phyloP scores from a whole-genome alignment of 108 stramenopile genomes.

The Stephanodiscus triporus region DNA sequence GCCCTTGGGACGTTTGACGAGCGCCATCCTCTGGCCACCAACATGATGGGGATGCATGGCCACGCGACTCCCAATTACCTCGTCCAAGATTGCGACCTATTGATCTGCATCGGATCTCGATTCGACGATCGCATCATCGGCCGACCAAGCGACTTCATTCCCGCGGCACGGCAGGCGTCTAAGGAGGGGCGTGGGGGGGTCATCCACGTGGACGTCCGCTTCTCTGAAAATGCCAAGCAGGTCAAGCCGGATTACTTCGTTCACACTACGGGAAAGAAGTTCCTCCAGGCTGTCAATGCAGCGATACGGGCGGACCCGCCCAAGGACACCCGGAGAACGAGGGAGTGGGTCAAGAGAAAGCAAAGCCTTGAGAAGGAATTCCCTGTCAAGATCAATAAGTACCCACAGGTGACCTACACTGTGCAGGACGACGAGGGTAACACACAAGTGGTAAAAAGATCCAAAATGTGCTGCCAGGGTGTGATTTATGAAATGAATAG shows the following conservation, averaged over 20 bases:
- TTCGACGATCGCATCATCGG: conserved; percentile 94
- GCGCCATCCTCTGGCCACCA: conserved; percentile 80
- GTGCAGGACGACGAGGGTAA: conserved; percentile 57
- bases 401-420: conserved; percentile 54
- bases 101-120: conserved; percentile 86
- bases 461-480: conserved; percentile 76
- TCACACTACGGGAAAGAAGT: conserved; percentile 81
- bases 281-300: conserved; percentile 76
- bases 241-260: conserved; percentile 85
- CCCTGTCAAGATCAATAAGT: conserved; percentile 78
- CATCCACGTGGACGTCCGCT: conserved; percentile 88
- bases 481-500: conserved; percentile 77
- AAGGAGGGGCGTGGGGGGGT: conserved; percentile 87
- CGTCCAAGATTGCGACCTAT: conserved; percentile 89
- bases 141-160: conserved; percentile 76
- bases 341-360: conserved; percentile 75
- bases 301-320: conserved; percentile 44
- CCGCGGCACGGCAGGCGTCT: conserved; percentile 81
- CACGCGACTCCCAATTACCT: conserved; percentile 90
- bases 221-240: conserved; percentile 81
- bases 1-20: conserved; percentile 88
- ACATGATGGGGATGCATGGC: conserved; percentile 94
- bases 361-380: conserved; percentile 66
- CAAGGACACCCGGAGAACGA: conserved; percentile 49
- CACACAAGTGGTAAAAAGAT: conserved; percentile 43